Evolutionary conservation across 2,329 filamentous ascomycete species (phyloP), one percentile per base, ranked within the genome.

Genomic region (Simplicillium sp.): DNA sequence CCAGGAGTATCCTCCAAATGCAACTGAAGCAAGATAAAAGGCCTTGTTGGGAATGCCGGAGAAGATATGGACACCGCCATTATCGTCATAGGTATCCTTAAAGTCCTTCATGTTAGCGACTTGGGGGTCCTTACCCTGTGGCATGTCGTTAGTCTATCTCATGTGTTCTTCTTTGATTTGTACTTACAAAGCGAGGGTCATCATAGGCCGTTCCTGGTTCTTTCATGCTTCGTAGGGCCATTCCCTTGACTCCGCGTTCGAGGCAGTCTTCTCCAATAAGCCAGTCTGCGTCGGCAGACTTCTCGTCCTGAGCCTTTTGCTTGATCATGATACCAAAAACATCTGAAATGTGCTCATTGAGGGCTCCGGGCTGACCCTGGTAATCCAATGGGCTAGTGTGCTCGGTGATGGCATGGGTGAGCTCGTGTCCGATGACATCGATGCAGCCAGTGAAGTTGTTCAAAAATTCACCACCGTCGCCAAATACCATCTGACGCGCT

Each of bases 41-140:
- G 73, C 73, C 45, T 66, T 64, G 57, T 77, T 78, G 3, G 73
- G 73, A 35, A 78, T 77, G 6, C 73, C 73, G 6, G 71, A 75
- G 54, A 66, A 73, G 37, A 71, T 56, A 53, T 77, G 73, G 3
- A 76, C 71, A 28, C 73, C 74, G 7, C 70, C 69, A 35, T 71
- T 67, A 51, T 75, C 72, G 7, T 68, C 60, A 4, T 43, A 53
- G 3, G 56, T 67, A 1, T 48, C 47, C 36, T 56, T 54, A 52
- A 64, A 73, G 29, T 64, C 50, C 17, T 56, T 58, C 62, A 74
- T 70, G 53, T 71, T 58, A 41, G 55, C 64, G 1, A 69, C 66
- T 49, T 76, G 72, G 7, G 66, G 68, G 56, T 77, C 73, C 49
- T 70, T 71, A 45, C 70, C 71, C 65, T 67, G 28, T 31, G 14